phyloP scores from a whole-genome alignment of 345 rosid genomes.

The Sisymbrium altissimum region DNA sequence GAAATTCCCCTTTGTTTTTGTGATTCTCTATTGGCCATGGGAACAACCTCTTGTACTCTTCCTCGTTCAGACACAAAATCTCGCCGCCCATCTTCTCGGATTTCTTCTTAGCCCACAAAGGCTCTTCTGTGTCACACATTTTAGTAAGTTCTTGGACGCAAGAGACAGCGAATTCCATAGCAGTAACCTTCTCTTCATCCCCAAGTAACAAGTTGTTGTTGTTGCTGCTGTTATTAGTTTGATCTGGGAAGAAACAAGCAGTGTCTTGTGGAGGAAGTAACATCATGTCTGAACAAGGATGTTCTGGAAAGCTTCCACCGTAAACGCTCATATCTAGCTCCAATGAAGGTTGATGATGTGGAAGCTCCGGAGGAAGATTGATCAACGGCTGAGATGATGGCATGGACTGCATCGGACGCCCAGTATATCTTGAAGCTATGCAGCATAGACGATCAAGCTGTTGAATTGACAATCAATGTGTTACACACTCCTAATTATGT shows the following conservation, averaged over 20 bases:
- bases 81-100: constrained; percentile 27
- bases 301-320: constrained; percentile 46
- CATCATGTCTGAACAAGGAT: constrained; percentile 48
- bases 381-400: constrained; percentile 40
- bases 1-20: constrained; percentile 34
- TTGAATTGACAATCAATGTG: neutral
- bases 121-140: constrained; percentile 59
- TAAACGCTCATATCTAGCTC: constrained; percentile 78
- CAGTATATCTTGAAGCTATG: constrained; percentile 52
- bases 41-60: constrained; percentile 64
- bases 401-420: constrained; percentile 50
- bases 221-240: constrained; percentile 30
- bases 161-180: constrained; percentile 67
- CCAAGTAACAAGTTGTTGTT: constrained; percentile 39
- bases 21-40: constrained; percentile 58
- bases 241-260: constrained; percentile 40
- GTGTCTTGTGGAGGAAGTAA: constrained; percentile 36
- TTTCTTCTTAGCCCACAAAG: constrained; percentile 62
- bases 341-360: constrained; percentile 48
- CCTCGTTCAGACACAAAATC: constrained; percentile 49
- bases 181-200: constrained; percentile 68
- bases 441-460: constrained; percentile 75
- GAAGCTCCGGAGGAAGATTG: constrained; percentile 35
- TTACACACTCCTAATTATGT: too few relatives aligned
- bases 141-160: constrained; percentile 63